phyloP scores from a whole-genome alignment of 176 grass and related monocot species.

The Eragrostis nindensis region DNA sequence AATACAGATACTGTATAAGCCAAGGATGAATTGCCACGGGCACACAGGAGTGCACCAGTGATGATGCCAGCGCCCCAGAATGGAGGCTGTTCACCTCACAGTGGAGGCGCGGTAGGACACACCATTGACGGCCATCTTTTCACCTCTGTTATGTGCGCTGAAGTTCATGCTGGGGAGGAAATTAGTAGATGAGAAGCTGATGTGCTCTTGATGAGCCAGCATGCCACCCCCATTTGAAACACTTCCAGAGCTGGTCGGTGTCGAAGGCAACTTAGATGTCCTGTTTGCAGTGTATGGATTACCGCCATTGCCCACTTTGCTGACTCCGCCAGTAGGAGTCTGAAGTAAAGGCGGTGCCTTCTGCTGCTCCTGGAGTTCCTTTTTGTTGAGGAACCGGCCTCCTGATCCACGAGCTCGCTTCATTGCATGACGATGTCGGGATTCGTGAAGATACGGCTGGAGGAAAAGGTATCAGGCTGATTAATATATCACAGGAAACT shows the following conservation, averaged over 20 bases:
- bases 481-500: background rate
- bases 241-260: conserved; percentile 37
- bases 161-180: conserved; percentile 24
- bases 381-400: conserved; percentile 89
- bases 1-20: conserved; percentile 59
- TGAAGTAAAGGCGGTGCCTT: background rate
- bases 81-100: conserved; percentile 31
- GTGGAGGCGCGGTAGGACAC: conserved; percentile 22
- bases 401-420: conserved; percentile 88
- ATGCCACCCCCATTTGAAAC: conserved; percentile 38
- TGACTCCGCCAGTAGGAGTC: conserved; percentile 16
- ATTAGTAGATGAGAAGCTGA: conserved; percentile 38
- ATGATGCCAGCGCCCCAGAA: background rate
- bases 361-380: conserved; percentile 54
- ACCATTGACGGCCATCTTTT: conserved; percentile 28
- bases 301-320: conserved; percentile 24
- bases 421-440: conserved; percentile 91
- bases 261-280: conserved; percentile 34
- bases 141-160: conserved; percentile 17
- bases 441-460: conserved; percentile 98
- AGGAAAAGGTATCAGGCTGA: conserved; percentile 2
- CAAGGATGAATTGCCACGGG: conserved; percentile 96
- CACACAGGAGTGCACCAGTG: conserved; percentile 13
- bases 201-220: conserved; percentile 43
- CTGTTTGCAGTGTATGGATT: background rate